Conservation (phyloP, 2,329 filamentous ascomycete species). For the Elsinoe ampelina region DNA sequence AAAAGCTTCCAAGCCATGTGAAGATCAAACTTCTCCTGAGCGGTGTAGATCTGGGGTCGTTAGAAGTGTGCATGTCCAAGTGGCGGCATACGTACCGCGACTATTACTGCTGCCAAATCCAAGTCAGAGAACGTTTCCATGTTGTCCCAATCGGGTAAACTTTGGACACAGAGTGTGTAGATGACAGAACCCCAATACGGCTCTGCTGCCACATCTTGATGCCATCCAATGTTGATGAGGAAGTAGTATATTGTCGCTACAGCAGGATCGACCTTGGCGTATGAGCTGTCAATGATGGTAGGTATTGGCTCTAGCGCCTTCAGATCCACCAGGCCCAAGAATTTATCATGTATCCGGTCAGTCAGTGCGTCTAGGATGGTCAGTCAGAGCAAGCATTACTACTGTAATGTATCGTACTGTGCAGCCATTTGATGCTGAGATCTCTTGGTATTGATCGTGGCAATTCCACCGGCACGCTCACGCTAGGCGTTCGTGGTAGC, state of each 20-base stretch:
- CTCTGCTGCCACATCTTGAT: not conserved
- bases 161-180: not conserved
- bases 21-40: not conserved
- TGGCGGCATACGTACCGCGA: not conserved
- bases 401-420: not conserved
- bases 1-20: slow-evolving; percentile 10
- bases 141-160: not conserved
- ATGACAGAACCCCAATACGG: slow-evolving; percentile 6
- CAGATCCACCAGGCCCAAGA: slow-evolving; percentile 8
- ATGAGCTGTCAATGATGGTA: slow-evolving; percentile 8
- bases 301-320: slow-evolving; percentile 9
- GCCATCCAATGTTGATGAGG: slow-evolving; percentile 5
- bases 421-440: not conserved
- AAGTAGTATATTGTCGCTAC: slow-evolving; percentile 9
- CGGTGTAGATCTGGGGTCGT: not conserved
- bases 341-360: slow-evolving; percentile 3
- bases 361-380: not conserved
- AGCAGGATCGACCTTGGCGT: slow-evolving; percentile 7
- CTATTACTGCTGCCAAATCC: slow-evolving; percentile 2
- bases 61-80: too few relatives aligned
- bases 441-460: slow-evolving; percentile 1
- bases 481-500: not conserved
- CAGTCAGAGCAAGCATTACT: not conserved
- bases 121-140: slow-evolving; percentile 5
- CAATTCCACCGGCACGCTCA: not conserved